Percentiles rank a stretch among this genome's conserved stretches.
phyloP scores from a whole-genome alignment of 345 rosid genomes.

The Theobroma cacao region DNA sequence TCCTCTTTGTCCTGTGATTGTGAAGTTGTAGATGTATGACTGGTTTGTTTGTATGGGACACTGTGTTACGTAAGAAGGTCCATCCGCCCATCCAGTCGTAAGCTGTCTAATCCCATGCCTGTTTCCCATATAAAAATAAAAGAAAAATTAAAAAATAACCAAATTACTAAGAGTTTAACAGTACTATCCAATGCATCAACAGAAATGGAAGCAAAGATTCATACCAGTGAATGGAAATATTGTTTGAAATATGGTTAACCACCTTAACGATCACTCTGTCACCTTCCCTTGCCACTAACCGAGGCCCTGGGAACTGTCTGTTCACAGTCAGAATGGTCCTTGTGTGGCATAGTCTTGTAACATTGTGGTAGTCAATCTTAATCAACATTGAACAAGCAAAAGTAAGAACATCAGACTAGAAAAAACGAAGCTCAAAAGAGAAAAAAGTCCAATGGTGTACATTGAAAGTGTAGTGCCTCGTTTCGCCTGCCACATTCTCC shows the following conservation, averaged over 20 bases:
- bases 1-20: slow-evolving; percentile 59
- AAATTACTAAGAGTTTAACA: not conserved
- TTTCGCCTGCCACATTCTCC: slow-evolving; percentile 26
- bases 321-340: slow-evolving; percentile 51
- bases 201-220: not conserved
- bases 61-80: slow-evolving; percentile 56
- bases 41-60: slow-evolving; percentile 60
- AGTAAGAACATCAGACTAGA: not conserved
- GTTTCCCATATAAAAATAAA: not conserved
- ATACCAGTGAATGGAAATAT: slow-evolving; percentile 54
- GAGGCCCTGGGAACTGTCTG: slow-evolving; percentile 54
- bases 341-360: slow-evolving; percentile 50
- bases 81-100: slow-evolving; percentile 55
- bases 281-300: slow-evolving; percentile 57
- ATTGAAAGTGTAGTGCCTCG: slow-evolving; percentile 61
- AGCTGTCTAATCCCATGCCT: slow-evolving; percentile 69
- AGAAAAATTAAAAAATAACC: not conserved
- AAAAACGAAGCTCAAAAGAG: not conserved
- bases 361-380: slow-evolving; percentile 36
- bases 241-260: slow-evolving; percentile 44
- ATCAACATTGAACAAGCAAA: not conserved
- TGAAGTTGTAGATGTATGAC: slow-evolving; percentile 52
- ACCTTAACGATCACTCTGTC: slow-evolving; percentile 50
- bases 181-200: not conserved
- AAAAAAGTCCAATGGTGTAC: slow-evolving; percentile 20